Evolutionary conservation across 495 filamentous ascomycete species (phyloP).

Genomic region (Xylaria cubensis): DNA sequence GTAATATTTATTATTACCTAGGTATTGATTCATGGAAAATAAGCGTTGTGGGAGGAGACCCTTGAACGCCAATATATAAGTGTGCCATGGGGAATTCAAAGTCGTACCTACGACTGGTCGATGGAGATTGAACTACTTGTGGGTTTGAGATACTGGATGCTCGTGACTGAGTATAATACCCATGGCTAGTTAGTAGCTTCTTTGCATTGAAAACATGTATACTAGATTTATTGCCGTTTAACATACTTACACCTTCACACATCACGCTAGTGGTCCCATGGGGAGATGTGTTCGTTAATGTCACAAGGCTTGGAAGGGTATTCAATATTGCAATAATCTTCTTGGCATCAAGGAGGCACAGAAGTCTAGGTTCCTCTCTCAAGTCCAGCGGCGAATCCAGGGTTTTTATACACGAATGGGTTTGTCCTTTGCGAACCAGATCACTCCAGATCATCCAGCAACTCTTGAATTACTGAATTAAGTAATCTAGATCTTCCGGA

Average conservation of each 20-base stretch:
- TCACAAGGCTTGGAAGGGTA: too few relatives aligned
- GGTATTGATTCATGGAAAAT: background rate
- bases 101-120: background rate
- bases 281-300: background rate
- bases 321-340: too few relatives aligned
- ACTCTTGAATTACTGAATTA: too few relatives aligned
- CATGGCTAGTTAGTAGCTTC: background rate
- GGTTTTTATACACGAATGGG: too few relatives aligned
- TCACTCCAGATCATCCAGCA: too few relatives aligned
- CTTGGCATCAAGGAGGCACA: too few relatives aligned
- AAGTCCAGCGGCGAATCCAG: too few relatives aligned
- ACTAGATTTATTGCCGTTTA: background rate
- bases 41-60: background rate
- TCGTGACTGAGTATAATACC: background rate
- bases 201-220: background rate
- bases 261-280: background rate
- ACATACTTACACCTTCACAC: background rate
- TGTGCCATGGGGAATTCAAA: background rate
- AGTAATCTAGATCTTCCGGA: too few relatives aligned
- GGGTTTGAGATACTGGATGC: background rate
- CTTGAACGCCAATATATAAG: background rate
- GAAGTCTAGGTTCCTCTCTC: too few relatives aligned
- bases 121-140: background rate
- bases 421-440: too few relatives aligned
- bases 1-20: background rate